These are phyloP conservation scores for Rhizopus sp. DNA, from an alignment of 371 early-diverging fungal genomes.

Conservation along the genomic window DNA sequence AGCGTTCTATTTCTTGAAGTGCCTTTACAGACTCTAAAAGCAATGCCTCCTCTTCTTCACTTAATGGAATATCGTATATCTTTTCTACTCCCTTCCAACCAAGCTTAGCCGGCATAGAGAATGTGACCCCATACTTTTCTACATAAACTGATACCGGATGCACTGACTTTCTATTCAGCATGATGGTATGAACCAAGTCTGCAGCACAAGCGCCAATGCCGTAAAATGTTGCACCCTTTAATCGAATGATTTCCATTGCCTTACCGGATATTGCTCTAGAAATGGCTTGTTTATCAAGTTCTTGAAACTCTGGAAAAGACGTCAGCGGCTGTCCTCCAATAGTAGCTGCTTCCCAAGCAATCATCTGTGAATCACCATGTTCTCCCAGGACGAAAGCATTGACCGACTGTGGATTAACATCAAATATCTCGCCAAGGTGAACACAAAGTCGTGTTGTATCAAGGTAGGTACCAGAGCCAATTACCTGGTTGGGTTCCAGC, in stretches of 20 bases:
- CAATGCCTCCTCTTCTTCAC: conserved; percentile 53
- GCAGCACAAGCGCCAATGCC: conserved; percentile 87
- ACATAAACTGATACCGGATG: conserved; percentile 70
- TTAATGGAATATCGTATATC: conserved; percentile 63
- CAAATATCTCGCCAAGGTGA: conserved; percentile 59
- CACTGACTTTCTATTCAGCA: conserved; percentile 65
- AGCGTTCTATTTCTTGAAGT: conserved; percentile 39
- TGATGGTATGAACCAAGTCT: conserved; percentile 65
- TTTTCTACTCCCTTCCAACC: conserved; percentile 71
- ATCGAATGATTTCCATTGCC: conserved; percentile 83
- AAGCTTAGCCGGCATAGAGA: conserved; percentile 76
- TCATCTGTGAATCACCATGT: conserved; percentile 87
- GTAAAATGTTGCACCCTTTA: conserved; percentile 87
- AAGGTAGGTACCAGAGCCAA: conserved; percentile 87
- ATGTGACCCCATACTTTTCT: conserved; percentile 59
- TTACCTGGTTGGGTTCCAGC: conserved; percentile 74
- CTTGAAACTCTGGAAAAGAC: conserved; percentile 61
- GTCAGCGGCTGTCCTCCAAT: conserved; percentile 76
- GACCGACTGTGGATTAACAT: conserved; percentile 69
- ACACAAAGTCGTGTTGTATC: conserved; percentile 80
- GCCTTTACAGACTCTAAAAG: conserved; percentile 46
- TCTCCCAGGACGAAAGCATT: conserved; percentile 87
- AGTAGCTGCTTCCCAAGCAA: conserved; percentile 77
- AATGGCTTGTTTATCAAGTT: conserved; percentile 55
- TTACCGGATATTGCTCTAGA: conserved; percentile 63